phyloP scores from a whole-genome alignment of 2,329 filamentous ascomycete genomes.

The Myriosclerotinia curreyana region DNA sequence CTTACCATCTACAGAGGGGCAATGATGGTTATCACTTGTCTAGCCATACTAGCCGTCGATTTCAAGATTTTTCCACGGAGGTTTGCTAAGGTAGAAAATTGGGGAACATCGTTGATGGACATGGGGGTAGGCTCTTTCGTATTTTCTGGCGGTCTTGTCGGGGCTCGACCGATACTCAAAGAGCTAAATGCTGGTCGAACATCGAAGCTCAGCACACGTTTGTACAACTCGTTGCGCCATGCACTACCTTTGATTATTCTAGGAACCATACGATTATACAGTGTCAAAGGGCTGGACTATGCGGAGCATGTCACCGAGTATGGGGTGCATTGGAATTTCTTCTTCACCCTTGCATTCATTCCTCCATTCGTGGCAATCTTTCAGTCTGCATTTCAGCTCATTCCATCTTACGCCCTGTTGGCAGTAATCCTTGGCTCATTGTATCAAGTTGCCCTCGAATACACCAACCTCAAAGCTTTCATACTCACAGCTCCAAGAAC shows the following conservation, averaged over 20 bases:
- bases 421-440: slow-evolving; percentile 63
- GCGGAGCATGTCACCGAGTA: slow-evolving; percentile 97
- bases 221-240: slow-evolving; percentile 69
- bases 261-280: slow-evolving; percentile 76
- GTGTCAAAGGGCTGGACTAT: slow-evolving; percentile 92
- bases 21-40: slow-evolving; percentile 87
- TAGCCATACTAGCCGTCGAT: slow-evolving; percentile 94
- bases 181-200: slow-evolving; percentile 54
- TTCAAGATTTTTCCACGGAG: slow-evolving; percentile 89
- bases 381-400: slow-evolving; percentile 64
- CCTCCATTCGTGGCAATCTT: slow-evolving; percentile 86
- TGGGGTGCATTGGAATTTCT: slow-evolving; percentile 99
- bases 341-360: slow-evolving; percentile 88
- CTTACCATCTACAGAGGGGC: slow-evolving; percentile 85
- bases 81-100: slow-evolving; percentile 98
- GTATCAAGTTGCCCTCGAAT: slow-evolving; percentile 76
- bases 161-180: slow-evolving; percentile 75
- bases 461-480: slow-evolving; percentile 74
- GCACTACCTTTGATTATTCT: slow-evolving; percentile 78
- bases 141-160: slow-evolving; percentile 89
- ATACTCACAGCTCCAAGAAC: slow-evolving; percentile 78
- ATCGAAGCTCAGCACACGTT: slow-evolving; percentile 53
- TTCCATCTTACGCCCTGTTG: slow-evolving; percentile 75
- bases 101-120: slow-evolving; percentile 99
- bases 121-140: slow-evolving; percentile 96